Evolutionary conservation across 2,329 filamentous ascomycete species (phyloP), one percentile per base, ranked within the genome.

Genomic region (Tolypocladium sp.): DNA sequence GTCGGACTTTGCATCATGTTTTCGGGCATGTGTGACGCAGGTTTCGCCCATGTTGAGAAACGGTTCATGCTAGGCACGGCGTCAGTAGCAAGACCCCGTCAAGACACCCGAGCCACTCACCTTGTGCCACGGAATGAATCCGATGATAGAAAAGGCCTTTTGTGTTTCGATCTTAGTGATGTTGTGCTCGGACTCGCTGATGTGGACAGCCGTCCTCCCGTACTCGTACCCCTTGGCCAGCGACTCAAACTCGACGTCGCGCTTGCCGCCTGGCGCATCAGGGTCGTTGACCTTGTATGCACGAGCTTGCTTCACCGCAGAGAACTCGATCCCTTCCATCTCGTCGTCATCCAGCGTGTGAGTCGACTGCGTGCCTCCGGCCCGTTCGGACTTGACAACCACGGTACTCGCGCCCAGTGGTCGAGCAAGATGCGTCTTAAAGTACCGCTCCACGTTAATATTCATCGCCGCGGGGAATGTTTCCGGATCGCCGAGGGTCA

Each of bases 181-280:
- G 65, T 92, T 91, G 70, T 88, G 83, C 67, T 99, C 93, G 0
- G 89, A 89, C 65, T 92, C 87, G 64, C 85, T 90, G 65, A 99
- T 96, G 64, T 89, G 87, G 1, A 99, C 93, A 2, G 90, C 91
- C 0, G 93, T 97, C 59, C 92, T 84, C 53, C 94, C 94, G 70
- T 99, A 99, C 68, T 91, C 87, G 68, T 93, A 99, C 0, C 94
- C 94, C 71, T 92, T 96, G n/a, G 91, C 91, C 42, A 99, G 80
- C 20, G 91, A 84, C 17, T 96, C 92, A 60, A 86, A 85, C 35
- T 89, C 85, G 33, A 99, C 86, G 57, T 96, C 91, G 58, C 81
- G 82, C 74, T 93, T 96, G 15, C 90, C 89, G 20, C 90, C 91
- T 0, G 88, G 86, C 0, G 86, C 86, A 44, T 82, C 78, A 6